Evolutionary conservation across 2,329 filamentous ascomycete species (phyloP).

Genomic region (Ascocoryne sarcoides): DNA sequence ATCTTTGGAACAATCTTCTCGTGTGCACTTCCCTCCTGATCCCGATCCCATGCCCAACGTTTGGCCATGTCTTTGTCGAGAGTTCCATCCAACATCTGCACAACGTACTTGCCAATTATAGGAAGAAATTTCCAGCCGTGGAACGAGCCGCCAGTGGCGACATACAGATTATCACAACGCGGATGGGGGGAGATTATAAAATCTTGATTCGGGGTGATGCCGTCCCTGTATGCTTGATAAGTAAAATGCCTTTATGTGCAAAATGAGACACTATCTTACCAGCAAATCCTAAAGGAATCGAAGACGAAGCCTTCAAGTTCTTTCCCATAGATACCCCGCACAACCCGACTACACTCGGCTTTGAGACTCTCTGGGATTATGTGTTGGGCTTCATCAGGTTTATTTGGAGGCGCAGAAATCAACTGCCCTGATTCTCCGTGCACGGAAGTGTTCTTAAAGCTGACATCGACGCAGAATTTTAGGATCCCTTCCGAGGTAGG

Average conservation of each 20-base stretch:
- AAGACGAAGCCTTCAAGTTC: too few species aligned
- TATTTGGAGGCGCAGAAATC: neutral
- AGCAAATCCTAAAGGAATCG: constrained; percentile 35
- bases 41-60: neutral
- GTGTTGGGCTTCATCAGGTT: neutral
- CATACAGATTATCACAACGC: constrained; percentile 43
- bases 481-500: neutral
- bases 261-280: constrained; percentile 27
- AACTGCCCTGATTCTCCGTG: neutral
- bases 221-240: constrained; percentile 36
- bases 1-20: neutral
- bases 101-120: constrained; percentile 50
- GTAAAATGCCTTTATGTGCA: neutral
- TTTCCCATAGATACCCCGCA: neutral
- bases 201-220: constrained; percentile 52
- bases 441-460: neutral
- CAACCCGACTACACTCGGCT: neutral
- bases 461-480: neutral
- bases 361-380: neutral
- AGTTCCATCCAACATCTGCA: constrained; percentile 37
- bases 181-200: constrained; percentile 50
- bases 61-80: constrained; percentile 21
- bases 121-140: constrained; percentile 59
- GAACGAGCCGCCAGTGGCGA: constrained; percentile 55
- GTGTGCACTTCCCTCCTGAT: neutral